These are phyloP conservation scores for Cladophialophora immunda DNA, from an alignment of 2,329 filamentous ascomycete species.

Conservation along the genomic window DNA sequence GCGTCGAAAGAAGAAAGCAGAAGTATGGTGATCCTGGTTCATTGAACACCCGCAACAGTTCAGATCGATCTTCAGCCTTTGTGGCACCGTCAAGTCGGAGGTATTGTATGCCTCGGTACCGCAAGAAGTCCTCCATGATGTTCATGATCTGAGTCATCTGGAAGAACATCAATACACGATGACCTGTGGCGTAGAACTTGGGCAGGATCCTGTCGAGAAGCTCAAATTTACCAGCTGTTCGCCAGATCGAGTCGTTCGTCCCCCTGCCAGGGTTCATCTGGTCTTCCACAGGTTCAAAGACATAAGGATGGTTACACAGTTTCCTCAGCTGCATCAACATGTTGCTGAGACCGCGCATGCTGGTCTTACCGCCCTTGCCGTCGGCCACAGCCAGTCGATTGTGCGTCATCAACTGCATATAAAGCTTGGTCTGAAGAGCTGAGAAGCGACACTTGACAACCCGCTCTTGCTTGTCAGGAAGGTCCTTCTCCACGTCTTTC, in stretches of 20 bases:
- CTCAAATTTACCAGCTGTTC: conserved; percentile 96
- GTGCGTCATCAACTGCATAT: conserved; percentile 97
- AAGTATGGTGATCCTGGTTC: conserved; percentile 90
- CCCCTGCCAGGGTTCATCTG: conserved; percentile 91
- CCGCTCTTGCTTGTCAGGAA: conserved; percentile 98
- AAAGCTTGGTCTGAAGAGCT: conserved; percentile 87
- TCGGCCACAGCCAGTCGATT: conserved; percentile 95
- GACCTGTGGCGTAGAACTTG: conserved; percentile 89
- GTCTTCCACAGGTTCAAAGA: conserved; percentile 97
- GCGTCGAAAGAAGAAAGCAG: conserved; percentile 97
- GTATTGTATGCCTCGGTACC: conserved; percentile 82
- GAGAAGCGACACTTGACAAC: conserved; percentile 99
- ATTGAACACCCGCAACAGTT: conserved; percentile 89
- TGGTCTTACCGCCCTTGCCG: conserved; percentile 93
- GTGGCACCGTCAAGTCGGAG: conserved; percentile 95
- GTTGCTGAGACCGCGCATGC: conserved; percentile 93
- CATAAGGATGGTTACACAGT: conserved; percentile 98
- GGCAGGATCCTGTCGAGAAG: conserved; percentile 89
- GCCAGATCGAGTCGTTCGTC: conserved; percentile 94
- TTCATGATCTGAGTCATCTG: conserved; percentile 99
- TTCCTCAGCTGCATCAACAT: conserved; percentile 99
- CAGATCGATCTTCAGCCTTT: conserved; percentile 95
- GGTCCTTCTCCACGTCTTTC: conserved; percentile 98
- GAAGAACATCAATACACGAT: conserved; percentile 99
- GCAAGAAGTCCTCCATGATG: conserved; percentile 98